Evolutionary conservation across 1,139 yeast genomes (phyloP).

Genomic region (Scheffersomyces titani): DNA sequence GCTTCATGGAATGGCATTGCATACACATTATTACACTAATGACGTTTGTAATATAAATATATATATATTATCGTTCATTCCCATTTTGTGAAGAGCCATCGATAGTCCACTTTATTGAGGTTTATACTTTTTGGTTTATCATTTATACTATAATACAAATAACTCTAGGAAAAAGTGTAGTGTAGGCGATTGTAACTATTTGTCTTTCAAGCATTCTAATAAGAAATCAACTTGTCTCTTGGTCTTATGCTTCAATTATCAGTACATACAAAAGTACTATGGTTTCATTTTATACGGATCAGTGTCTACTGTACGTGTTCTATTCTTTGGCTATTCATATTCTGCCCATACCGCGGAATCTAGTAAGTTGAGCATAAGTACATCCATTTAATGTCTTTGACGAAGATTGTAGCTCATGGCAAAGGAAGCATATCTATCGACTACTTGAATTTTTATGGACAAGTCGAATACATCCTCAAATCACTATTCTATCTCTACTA

Average conservation of each 20-base stretch:
- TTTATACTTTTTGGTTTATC: constrained; percentile 1
- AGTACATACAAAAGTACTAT: not conserved
- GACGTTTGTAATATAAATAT: constrained; percentile 9
- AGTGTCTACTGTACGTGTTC: not conserved
- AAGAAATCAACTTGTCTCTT: no score
- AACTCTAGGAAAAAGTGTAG: not conserved
- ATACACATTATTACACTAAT: not conserved
- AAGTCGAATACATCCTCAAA: no score
- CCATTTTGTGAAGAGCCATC: not conserved
- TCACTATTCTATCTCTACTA: not conserved
- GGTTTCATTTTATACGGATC: no score
- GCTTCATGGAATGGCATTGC: not conserved
- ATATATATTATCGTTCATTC: constrained; percentile 6
- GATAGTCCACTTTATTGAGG: not conserved
- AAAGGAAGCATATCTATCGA: no score
- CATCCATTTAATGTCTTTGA: no score
- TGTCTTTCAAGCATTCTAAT: not conserved
- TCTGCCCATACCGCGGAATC: no score
- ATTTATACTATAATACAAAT: not conserved
- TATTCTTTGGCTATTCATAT: not conserved
- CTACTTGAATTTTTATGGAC: no score
- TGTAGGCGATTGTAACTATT: not conserved
- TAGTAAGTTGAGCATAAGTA: no score
- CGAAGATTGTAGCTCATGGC: not conserved
- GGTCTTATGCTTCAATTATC: not conserved